Base-by-base conservation (phyloP, 139 green algal species). In the Chlamydomonas sp. region DNA sequence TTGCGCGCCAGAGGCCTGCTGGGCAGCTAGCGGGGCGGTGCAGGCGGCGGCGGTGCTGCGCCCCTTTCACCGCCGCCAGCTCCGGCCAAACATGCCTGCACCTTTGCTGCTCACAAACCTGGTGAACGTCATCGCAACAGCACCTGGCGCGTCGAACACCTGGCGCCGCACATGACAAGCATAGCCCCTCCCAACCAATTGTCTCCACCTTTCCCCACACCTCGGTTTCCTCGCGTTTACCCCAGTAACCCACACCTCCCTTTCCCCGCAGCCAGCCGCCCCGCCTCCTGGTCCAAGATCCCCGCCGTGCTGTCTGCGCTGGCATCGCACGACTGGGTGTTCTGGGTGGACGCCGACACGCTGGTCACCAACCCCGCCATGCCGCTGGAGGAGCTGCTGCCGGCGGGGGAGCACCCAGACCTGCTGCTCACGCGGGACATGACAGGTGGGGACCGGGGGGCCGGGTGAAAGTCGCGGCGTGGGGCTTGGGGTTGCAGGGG, bases 281-380 rank as follows among this genome's bases (percentile, higher is more conserved):
- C 90, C 2, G 63, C 88, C n/a, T 88, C 90, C 31, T 93, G 90
- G 90, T 89, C 79, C 85, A 93, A 93, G 83, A 92, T 94, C 64
- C 82, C 89, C 2, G 90, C 90, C 49, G 90, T 94, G 63, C 63
- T 83, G 6, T 88, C 75, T 4, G 69, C 83, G 9, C 69, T 94
- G 8, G 80, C 78, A 20, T 31, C 84, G 74, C 79, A 62, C 79
- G 88, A 92, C 73, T 93, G 90, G 91, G 85, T 94, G 31, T 88
- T 94, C 57, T 94, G 90, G 90, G 75, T 93, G 77, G 90, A 94
- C 79, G 74, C 91, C 15, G 91, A 94, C 85, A 78, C 90, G 59
- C 80, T 92, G 31, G 84, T 94, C 63, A 94, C 85, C 66, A 88
- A 88, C 63, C 61, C 69, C 9, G 64, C 20, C 17, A 16, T 16